Evolutionary conservation across 164 flowering plant species (phyloP).

Genomic region (Dillenia suffruticosa): DNA sequence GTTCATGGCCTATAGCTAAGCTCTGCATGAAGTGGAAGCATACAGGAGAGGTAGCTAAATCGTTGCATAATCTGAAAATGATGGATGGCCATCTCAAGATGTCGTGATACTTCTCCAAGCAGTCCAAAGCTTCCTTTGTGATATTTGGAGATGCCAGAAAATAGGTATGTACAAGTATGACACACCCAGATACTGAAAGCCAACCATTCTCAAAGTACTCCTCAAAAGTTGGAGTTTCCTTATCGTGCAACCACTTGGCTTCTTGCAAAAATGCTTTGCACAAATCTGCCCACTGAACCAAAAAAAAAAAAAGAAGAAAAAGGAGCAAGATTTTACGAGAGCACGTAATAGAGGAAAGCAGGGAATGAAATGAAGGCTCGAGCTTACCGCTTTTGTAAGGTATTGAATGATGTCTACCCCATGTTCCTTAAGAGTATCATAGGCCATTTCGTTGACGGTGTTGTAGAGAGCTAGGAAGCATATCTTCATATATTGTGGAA

Average conservation of each 20-base stretch:
- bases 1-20: too few relatives aligned
- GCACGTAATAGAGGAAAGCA: too few relatives aligned
- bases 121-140: conserved; percentile 8
- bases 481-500: conserved; percentile 45
- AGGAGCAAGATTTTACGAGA: too few relatives aligned
- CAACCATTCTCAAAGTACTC: conserved; percentile 45
- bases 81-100: conserved; percentile 26
- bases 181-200: conserved; percentile 25
- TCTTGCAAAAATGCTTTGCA: conserved; percentile 35
- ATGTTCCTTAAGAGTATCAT: conserved; percentile 21
- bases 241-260: conserved; percentile 36
- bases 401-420: conserved; percentile 15
- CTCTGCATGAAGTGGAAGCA: background rate
- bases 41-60: conserved; percentile 38
- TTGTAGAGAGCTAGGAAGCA: conserved; percentile 38
- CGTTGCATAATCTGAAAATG: conserved; percentile 33
- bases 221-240: conserved; percentile 28
- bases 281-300: conserved; percentile 42
- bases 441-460: conserved; percentile 33
- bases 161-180: conserved; percentile 22
- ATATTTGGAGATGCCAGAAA: conserved; percentile 6
- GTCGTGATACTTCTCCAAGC: conserved; percentile 12
- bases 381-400: conserved; percentile 21
- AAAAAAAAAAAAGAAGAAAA: background rate
- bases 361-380: too few relatives aligned